Percentiles rank a stretch among this genome's conserved stretches.
phyloP scores from a whole-genome alignment of 306 rosid genomes.

The Acacia confusa region DNA sequence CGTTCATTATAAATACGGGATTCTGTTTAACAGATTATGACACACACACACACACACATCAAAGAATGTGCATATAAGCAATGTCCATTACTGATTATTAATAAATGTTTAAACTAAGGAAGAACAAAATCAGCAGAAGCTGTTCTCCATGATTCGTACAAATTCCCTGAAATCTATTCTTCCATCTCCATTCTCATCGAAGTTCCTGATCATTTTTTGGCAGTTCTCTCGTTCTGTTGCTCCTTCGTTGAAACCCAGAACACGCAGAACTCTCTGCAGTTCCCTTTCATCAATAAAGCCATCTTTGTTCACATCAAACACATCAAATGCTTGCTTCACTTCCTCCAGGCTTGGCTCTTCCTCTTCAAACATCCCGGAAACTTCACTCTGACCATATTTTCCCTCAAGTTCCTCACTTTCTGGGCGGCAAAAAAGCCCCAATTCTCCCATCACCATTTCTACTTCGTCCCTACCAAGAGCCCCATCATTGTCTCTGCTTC shows the following conservation, averaged over 20 bases:
- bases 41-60: background rate
- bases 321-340: slow-evolving; percentile 82
- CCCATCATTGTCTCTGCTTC: slow-evolving; percentile 39
- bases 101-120: background rate
- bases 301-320: slow-evolving; percentile 78
- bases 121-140: slow-evolving; percentile 45
- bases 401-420: slow-evolving; percentile 48
- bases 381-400: slow-evolving; percentile 39
- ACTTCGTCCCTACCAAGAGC: slow-evolving; percentile 54
- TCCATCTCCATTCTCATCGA: slow-evolving; percentile 66
- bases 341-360: slow-evolving; percentile 91
- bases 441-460: slow-evolving; percentile 50
- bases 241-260: slow-evolving; percentile 63
- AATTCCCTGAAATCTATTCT: slow-evolving; percentile 75
- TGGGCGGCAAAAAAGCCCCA: slow-evolving; percentile 59
- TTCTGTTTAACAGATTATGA: background rate
- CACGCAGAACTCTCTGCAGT: slow-evolving; percentile 59
- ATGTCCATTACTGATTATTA: background rate
- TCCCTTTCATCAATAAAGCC: slow-evolving; percentile 77
- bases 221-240: slow-evolving; percentile 52
- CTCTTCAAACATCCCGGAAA: slow-evolving; percentile 70
- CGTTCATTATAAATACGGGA: background rate
- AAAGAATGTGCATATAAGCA: background rate
- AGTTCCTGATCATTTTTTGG: slow-evolving; percentile 63
- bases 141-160: slow-evolving; percentile 70